A percentile compares a stretch with the other conserved stretches of the same genome.
Conservation (phyloP, 805 yeast species). For the Isabelozyma pseudorhagii region DNA sequence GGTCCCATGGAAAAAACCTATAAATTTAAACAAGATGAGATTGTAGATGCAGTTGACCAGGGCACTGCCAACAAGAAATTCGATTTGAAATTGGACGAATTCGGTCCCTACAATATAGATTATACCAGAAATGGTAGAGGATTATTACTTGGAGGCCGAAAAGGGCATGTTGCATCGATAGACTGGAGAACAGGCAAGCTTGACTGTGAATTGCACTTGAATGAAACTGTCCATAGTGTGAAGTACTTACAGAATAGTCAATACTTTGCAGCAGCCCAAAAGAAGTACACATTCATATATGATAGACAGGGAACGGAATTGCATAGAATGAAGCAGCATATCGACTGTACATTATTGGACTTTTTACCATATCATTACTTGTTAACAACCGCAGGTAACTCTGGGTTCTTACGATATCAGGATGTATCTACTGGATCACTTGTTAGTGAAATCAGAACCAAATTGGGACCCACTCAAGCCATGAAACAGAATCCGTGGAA, state of each 20-base stretch:
- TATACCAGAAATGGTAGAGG: slow-evolving; percentile 87
- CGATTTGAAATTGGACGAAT: slow-evolving; percentile 66
- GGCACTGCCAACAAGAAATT: slow-evolving; percentile 73
- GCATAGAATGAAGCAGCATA: slow-evolving; percentile 86
- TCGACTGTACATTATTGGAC: slow-evolving; percentile 78
- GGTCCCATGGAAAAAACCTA: slow-evolving; percentile 86
- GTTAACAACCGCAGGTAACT: slow-evolving; percentile 82
- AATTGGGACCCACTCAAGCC: slow-evolving; percentile 84
- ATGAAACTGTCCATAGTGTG: slow-evolving; percentile 89
- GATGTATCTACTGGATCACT: slow-evolving; percentile 91
- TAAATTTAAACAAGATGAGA: slow-evolving; percentile 79
- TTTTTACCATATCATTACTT: slow-evolving; percentile 91
- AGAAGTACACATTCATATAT: slow-evolving; percentile 88
- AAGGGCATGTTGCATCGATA: slow-evolving; percentile 94
- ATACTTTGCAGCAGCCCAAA: slow-evolving; percentile 95
- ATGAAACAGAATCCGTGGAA: slow-evolving; percentile 94
- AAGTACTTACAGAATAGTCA: slow-evolving; percentile 90
- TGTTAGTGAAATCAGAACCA: slow-evolving; percentile 81
- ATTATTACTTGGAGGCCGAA: slow-evolving; percentile 77
- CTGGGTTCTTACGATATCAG: slow-evolving; percentile 87
- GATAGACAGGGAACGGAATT: slow-evolving; percentile 89
- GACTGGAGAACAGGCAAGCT: slow-evolving; percentile 91
- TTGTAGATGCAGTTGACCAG: slow-evolving; percentile 70
- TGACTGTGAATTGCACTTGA: slow-evolving; percentile 76
- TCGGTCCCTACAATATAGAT: slow-evolving; percentile 83